Percentiles rank a stretch among this genome's conserved stretches.
Evolutionary conservation across 192 early-diverging fungal genomes (phyloP).

Genomic region (Pecoramyces ruminantium): DNA sequence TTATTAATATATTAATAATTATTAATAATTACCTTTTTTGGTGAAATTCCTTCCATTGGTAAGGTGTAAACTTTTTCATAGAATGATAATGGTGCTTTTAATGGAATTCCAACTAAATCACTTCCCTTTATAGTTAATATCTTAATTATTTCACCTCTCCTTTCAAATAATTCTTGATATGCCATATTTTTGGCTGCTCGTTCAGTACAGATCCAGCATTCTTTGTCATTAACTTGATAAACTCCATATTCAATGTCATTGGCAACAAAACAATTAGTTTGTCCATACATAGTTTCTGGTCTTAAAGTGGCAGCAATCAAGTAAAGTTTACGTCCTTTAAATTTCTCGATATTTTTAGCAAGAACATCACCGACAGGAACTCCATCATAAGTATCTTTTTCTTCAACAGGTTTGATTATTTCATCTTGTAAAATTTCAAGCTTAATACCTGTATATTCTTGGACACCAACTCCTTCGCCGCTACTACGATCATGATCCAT

Average conservation of each 20-base stretch:
- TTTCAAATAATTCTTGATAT: slow-evolving; percentile 67
- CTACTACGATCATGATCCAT: slow-evolving; percentile 95
- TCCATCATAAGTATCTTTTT: slow-evolving; percentile 24
- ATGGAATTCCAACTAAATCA: slow-evolving; percentile 70
- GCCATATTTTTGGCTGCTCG: slow-evolving; percentile 96
- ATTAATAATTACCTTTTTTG: slow-evolving; percentile 43
- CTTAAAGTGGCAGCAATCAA: slow-evolving; percentile 88
- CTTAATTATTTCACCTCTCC: slow-evolving; percentile 39
- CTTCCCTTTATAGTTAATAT: slow-evolving; percentile 60
- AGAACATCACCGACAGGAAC: slow-evolving; percentile 27
- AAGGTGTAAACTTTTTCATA: slow-evolving; percentile 76
- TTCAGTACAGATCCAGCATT: slow-evolving; percentile 79
- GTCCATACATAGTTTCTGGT: slow-evolving; percentile 99
- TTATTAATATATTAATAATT: neutral
- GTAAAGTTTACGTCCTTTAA: slow-evolving; percentile 63
- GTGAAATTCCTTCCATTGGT: slow-evolving; percentile 91
- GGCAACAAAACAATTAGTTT: slow-evolving; percentile 96
- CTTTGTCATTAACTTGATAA: slow-evolving; percentile 54
- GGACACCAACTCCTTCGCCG: slow-evolving; percentile 87
- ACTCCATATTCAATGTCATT: slow-evolving; percentile 82
- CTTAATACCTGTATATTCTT: slow-evolving; percentile 95
- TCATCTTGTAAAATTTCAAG: slow-evolving; percentile 54
- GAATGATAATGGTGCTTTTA: slow-evolving; percentile 69
- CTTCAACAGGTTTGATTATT: slow-evolving; percentile 7
- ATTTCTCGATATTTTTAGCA: slow-evolving; percentile 16